phyloP scores from a whole-genome alignment of 257 asterid genomes.

The Prunella vulgaris region DNA sequence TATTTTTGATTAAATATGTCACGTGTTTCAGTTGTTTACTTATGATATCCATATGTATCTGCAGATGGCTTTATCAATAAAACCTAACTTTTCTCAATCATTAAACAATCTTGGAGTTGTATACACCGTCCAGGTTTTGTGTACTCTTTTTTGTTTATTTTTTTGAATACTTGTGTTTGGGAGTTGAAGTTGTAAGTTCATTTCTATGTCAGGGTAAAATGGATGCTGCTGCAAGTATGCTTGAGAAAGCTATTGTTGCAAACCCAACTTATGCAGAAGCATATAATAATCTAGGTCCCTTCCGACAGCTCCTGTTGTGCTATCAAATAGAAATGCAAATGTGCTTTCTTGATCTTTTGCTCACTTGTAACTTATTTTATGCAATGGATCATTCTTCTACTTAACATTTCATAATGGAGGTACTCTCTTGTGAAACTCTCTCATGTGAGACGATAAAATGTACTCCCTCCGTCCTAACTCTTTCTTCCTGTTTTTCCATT shows the following conservation, averaged over 20 bases:
- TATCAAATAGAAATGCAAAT: neutral
- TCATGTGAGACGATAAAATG: neutral
- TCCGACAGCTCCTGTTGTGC: constrained; percentile 1
- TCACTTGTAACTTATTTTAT: constrained; percentile 6
- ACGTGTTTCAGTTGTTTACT: constrained; percentile 17
- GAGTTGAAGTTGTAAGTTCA: constrained; percentile 6
- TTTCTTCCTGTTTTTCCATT: no score
- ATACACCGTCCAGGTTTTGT: constrained; percentile 93
- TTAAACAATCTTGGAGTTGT: constrained; percentile 99
- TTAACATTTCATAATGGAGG: neutral
- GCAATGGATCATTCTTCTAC: neutral
- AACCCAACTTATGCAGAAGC: constrained; percentile 99
- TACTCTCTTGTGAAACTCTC: neutral
- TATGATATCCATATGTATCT: constrained; percentile 20
- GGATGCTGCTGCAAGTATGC: constrained; percentile 98
- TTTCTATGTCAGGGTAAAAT: constrained; percentile 77
- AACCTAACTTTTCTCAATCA: constrained; percentile 97
- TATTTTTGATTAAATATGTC: constrained; percentile 6
- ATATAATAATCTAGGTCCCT: constrained; percentile 85
- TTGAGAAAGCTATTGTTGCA: constrained; percentile 95
- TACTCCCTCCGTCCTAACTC: no score
- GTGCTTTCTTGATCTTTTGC: neutral
- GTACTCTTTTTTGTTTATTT: constrained; percentile 1
- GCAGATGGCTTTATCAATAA: constrained; percentile 94
- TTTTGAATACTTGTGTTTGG: neutral